These are phyloP conservation scores for Plantago coronopus DNA, from an alignment of 305 asterid species.

Conservation along the genomic window DNA sequence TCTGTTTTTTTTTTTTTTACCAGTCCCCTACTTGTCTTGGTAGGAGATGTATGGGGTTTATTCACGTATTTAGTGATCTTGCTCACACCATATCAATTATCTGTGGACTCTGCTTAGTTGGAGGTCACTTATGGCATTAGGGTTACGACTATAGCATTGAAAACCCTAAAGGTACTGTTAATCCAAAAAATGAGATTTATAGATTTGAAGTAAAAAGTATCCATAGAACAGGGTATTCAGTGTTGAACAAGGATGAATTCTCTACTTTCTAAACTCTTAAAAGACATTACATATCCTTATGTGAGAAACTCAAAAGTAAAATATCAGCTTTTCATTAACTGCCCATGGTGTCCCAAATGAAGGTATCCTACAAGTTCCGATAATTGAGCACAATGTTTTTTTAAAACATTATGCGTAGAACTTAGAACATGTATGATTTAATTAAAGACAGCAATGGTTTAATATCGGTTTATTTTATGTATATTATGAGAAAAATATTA, in stretches of 20 bases:
- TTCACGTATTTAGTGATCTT: slow-evolving; percentile 10
- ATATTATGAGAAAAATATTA: too few relatives aligned
- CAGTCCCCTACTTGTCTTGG: background rate
- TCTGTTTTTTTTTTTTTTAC: slow-evolving; percentile 3
- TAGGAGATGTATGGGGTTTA: slow-evolving; percentile 18
- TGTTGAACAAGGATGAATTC: background rate
- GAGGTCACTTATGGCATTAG: slow-evolving; percentile 4
- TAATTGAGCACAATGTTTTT: background rate
- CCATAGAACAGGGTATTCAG: background rate
- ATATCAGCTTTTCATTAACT: background rate
- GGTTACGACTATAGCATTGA: background rate
- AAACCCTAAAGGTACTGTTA: background rate
- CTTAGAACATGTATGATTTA: too few relatives aligned
- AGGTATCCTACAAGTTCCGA: background rate
- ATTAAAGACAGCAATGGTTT: too few relatives aligned
- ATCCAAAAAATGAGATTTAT: background rate
- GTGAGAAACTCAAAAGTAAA: slow-evolving; percentile 1
- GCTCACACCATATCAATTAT: slow-evolving; percentile 10
- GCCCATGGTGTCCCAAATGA: background rate
- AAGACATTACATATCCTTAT: background rate
- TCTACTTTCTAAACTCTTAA: too few relatives aligned
- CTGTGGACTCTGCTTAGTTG: slow-evolving; percentile 9
- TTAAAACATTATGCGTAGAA: too few relatives aligned
- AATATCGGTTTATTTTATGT: too few relatives aligned
- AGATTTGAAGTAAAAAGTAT: background rate